These are phyloP conservation scores for Fusarium abutilonis DNA, from an alignment of 2,329 filamentous ascomycete genomes.

Conservation along the genomic window DNA sequence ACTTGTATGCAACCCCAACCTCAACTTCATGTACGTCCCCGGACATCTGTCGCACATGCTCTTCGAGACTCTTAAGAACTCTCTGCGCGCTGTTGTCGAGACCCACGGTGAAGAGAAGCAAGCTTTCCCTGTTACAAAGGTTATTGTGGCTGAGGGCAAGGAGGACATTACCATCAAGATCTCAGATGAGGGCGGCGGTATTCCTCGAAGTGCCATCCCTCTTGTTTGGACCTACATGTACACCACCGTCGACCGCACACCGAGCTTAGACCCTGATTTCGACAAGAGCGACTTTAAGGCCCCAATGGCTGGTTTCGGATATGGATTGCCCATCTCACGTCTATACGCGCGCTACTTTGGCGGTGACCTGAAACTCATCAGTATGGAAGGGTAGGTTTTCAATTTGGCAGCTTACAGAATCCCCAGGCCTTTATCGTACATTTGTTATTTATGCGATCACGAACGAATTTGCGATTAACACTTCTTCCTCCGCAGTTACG, in stretches of 20 bases:
- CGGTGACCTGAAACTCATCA: conserved; percentile 95
- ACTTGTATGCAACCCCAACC: conserved; percentile 90
- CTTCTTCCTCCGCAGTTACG: conserved; percentile 71
- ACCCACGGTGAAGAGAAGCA: conserved; percentile 94
- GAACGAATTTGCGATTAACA: conserved; percentile 26
- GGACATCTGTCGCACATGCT: conserved; percentile 99
- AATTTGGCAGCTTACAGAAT: conserved; percentile 9
- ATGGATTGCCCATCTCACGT: conserved; percentile 91
- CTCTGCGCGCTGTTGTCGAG: conserved; percentile 94
- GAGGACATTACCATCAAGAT: conserved; percentile 99
- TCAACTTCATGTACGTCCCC: conserved; percentile 99
- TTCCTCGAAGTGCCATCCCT: conserved; percentile 90
- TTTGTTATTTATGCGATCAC: not conserved
- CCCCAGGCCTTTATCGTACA: not conserved
- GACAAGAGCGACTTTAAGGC: conserved; percentile 99
- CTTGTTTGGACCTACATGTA: conserved; percentile 99
- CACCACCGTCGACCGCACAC: conserved; percentile 95
- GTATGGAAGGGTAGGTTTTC: conserved; percentile 91
- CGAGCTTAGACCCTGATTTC: conserved; percentile 94
- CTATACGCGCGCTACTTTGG: conserved; percentile 98
- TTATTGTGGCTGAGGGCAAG: conserved; percentile 96
- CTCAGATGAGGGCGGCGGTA: conserved; percentile 94
- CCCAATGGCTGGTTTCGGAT: conserved; percentile 99
- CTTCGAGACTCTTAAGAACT: conserved; percentile 99
- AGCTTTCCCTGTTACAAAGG: conserved; percentile 94